phyloP scores from a whole-genome alignment of 2,329 filamentous ascomycete genomes.

The Arthroderma sp. region DNA sequence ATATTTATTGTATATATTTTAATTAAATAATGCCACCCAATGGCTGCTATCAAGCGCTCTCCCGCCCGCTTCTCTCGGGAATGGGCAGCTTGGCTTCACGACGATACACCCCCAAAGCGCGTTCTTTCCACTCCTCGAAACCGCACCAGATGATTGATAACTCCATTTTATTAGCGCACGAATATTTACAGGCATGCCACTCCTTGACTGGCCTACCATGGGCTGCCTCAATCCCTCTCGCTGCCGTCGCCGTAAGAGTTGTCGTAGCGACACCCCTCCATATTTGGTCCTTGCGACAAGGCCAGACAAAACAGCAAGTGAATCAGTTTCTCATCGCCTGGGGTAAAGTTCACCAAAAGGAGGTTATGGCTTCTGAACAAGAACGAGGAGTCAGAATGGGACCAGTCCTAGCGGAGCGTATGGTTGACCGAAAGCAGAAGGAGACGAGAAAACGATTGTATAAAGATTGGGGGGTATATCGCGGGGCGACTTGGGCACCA shows the following conservation, averaged over 20 bases:
- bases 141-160: constrained; percentile 30
- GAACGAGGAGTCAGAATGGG: constrained; percentile 5
- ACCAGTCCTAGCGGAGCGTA: constrained; percentile 5
- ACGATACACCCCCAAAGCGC: constrained; percentile 11
- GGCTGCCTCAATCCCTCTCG: constrained; percentile 41
- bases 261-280: constrained; percentile 36
- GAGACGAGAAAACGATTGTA: constrained; percentile 18
- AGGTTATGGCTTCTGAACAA: neutral
- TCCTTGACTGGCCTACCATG: constrained; percentile 37
- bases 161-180: constrained; percentile 31
- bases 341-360: constrained; percentile 8
- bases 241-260: constrained; percentile 39
- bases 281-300: constrained; percentile 28
- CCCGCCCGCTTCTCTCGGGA: neutral
- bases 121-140: constrained; percentile 39
- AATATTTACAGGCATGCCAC: constrained; percentile 39
- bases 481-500: constrained; percentile 20
- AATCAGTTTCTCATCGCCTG: constrained; percentile 31
- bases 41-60: neutral
- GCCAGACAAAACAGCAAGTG: constrained; percentile 30
- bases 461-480: constrained; percentile 21
- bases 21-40: no score
- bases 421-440: constrained; percentile 15
- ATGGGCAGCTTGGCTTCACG: neutral
- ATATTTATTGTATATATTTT: no score